Evolutionary conservation across 208 protist genomes (phyloP).

Genomic region (Acanthamoeba divionensis): DNA sequence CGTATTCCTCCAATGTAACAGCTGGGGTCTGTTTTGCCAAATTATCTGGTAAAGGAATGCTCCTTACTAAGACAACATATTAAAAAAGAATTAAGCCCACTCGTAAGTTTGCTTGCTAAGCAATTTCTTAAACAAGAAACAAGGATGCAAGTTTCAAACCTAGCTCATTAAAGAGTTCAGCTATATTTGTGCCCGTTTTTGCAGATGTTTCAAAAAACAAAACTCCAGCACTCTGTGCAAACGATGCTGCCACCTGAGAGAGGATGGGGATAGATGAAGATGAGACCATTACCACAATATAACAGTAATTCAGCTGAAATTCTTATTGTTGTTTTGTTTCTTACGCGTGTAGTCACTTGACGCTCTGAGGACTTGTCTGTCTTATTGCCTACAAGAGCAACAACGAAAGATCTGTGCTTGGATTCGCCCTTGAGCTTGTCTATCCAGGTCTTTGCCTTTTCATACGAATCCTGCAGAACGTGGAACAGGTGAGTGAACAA

Average conservation of each 20-base stretch:
- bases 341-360: not conserved
- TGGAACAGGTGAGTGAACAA: not conserved
- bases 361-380: not conserved
- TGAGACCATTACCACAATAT: not conserved
- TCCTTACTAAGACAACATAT: too few species aligned
- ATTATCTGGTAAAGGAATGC: too few species aligned
- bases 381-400: not conserved
- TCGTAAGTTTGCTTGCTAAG: too few species aligned
- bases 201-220: constrained; percentile 4
- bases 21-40: too few species aligned
- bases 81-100: too few species aligned
- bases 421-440: not conserved
- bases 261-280: not conserved
- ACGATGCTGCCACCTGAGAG: not conserved
- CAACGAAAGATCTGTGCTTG: not conserved
- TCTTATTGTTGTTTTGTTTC: not conserved
- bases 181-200: not conserved
- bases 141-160: not conserved
- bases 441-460: not conserved
- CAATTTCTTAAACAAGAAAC: too few species aligned
- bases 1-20: too few species aligned
- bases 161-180: not conserved
- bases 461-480: not conserved
- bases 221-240: not conserved
- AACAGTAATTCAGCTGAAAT: not conserved